phyloP scores from a whole-genome alignment of 495 filamentous ascomycete genomes.

The Neurospora sp. region DNA sequence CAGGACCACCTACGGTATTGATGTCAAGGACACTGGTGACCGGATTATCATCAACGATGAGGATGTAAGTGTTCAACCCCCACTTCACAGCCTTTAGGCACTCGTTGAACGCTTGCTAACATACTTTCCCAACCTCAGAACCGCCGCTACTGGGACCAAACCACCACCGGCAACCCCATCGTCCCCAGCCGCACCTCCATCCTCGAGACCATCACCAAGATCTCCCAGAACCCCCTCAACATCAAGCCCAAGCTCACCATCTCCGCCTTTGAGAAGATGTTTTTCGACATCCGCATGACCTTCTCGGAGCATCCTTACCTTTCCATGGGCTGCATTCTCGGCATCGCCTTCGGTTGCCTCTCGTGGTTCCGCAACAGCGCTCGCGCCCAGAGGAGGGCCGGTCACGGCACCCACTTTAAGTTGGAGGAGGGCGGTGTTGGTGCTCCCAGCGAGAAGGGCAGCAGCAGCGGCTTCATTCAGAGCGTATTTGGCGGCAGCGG shows the following conservation, averaged over 20 bases:
- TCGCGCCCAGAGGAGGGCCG: not conserved
- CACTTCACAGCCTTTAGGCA: not conserved
- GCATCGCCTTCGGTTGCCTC: conserved; percentile 34
- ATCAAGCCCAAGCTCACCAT: conserved; percentile 82
- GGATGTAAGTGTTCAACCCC: conserved; percentile 55
- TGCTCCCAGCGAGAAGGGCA: not conserved
- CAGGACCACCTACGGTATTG: conserved; percentile 83
- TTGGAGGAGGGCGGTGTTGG: conserved; percentile 4
- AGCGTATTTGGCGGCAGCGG: not conserved
- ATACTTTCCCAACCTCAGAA: conserved; percentile 41
- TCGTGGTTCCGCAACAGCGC: conserved; percentile 9
- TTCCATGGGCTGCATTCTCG: conserved; percentile 50
- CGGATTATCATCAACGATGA: conserved; percentile 95
- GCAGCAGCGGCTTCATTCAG: not conserved
- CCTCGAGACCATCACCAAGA: conserved; percentile 82
- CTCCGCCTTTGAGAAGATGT: conserved; percentile 61
- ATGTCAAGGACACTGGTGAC: conserved; percentile 65
- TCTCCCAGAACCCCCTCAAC: conserved; percentile 59
- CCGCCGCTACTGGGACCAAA: conserved; percentile 89
- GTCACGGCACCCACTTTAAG: conserved; percentile 4
- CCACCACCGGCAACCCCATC: conserved; percentile 77
- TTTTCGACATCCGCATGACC: conserved; percentile 63
- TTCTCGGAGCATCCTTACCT: conserved; percentile 64
- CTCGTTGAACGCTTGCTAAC: not conserved
- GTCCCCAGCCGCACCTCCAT: conserved; percentile 88